phyloP scores from a whole-genome alignment of 306 rosid species.

The Ormosia emarginata region DNA sequence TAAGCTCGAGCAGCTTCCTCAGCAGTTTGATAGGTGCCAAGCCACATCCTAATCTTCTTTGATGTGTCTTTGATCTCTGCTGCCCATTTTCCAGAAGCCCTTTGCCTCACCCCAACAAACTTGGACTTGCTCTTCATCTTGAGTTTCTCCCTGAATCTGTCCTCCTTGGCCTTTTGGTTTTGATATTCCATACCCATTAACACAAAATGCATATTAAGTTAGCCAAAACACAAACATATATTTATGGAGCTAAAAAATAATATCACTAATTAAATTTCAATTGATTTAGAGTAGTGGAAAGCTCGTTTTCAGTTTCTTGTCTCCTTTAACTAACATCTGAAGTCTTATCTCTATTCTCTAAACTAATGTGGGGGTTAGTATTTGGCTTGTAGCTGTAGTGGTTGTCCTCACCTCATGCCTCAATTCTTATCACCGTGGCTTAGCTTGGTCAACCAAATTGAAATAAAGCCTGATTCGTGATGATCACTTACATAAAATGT shows the following conservation, averaged over 20 bases:
- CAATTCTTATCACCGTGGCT: neutral
- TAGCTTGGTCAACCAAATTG: slow-evolving; percentile 35
- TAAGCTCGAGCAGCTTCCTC: slow-evolving; percentile 92
- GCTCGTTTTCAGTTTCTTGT: slow-evolving; percentile 57
- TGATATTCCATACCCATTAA: slow-evolving; percentile 18
- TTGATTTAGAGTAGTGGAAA: slow-evolving; percentile 49
- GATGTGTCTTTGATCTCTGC: slow-evolving; percentile 92
- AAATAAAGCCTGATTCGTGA: slow-evolving; percentile 27
- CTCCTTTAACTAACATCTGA: neutral
- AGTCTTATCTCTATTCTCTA: neutral
- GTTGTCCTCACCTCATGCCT: slow-evolving; percentile 13
- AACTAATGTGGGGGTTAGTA: neutral
- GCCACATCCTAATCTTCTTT: slow-evolving; percentile 78
- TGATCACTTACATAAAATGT: slow-evolving; percentile 19
- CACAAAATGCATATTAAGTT: slow-evolving; percentile 1
- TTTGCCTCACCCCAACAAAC: slow-evolving; percentile 81
- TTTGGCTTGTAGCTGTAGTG: slow-evolving; percentile 16
- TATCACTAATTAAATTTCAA: neutral
- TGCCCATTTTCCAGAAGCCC: slow-evolving; percentile 93
- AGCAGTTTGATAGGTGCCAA: slow-evolving; percentile 71
- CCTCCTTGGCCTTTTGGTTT: slow-evolving; percentile 17
- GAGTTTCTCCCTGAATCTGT: slow-evolving; percentile 11
- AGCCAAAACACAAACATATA: neutral
- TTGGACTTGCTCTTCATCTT: slow-evolving; percentile 29
- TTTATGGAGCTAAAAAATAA: neutral